These are phyloP conservation scores for Picea sitchensis DNA, from an alignment of 75 land plant species.

Conservation along the genomic window DNA sequence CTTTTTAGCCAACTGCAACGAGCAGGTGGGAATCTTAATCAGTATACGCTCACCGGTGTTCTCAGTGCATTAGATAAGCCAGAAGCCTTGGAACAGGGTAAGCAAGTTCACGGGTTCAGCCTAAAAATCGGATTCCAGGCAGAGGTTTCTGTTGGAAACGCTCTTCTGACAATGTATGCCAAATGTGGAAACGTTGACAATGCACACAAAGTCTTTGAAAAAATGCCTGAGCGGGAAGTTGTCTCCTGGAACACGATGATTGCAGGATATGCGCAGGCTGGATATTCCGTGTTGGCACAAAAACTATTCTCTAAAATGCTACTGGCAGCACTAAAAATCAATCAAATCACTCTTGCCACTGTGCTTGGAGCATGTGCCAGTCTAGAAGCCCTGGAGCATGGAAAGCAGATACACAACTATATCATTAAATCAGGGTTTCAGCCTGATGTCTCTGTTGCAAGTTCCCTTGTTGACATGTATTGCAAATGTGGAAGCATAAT, in stretches of 20 bases:
- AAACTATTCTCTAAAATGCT: slow-evolving; percentile 5
- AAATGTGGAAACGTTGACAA: slow-evolving; percentile 35
- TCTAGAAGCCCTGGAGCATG: slow-evolving; percentile 8
- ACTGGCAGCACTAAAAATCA: not conserved
- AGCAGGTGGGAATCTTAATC: slow-evolving; percentile 14
- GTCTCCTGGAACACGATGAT: slow-evolving; percentile 38
- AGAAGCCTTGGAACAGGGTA: slow-evolving; percentile 27
- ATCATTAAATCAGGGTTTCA: slow-evolving; percentile 16
- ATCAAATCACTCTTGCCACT: slow-evolving; percentile 33
- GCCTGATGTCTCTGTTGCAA: slow-evolving; percentile 1
- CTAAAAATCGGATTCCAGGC: not conserved
- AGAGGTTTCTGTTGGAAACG: slow-evolving; percentile 19
- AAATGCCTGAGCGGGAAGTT: slow-evolving; percentile 20
- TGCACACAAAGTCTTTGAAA: slow-evolving; percentile 31
- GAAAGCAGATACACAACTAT: slow-evolving; percentile 38
- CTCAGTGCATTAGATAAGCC: slow-evolving; percentile 29
- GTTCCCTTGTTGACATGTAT: slow-evolving; percentile 21
- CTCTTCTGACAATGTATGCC: slow-evolving; percentile 37
- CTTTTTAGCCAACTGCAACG: slow-evolving; percentile 24
- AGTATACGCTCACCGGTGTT: slow-evolving; percentile 26
- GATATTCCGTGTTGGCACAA: slow-evolving; percentile 23
- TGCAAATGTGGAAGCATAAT: slow-evolving; percentile 17
- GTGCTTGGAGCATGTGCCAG: slow-evolving; percentile 32
- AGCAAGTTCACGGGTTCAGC: slow-evolving; percentile 13
- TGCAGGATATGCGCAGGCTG: slow-evolving; percentile 23